Base-by-base conservation (phyloP, 2,329 filamentous ascomycete genomes). In the Pyrenophora tritici-repentis region DNA sequence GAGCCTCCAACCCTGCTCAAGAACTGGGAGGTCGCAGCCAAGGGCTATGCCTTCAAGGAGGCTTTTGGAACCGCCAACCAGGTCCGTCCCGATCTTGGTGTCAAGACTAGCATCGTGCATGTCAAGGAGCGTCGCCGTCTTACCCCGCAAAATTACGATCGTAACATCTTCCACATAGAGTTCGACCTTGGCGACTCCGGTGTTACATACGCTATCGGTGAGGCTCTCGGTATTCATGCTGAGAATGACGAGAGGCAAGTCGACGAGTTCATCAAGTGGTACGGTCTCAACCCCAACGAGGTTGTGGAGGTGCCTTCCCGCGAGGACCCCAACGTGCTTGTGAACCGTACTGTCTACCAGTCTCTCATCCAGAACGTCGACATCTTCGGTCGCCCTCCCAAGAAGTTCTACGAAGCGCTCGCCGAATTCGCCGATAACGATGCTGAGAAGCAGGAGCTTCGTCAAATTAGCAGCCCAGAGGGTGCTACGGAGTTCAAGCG, bases 131-230 rank as follows among this genome's bases (percentile, higher is more conserved):
- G 96, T 78, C 90, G 94, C 56, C 86, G 94, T 58, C 83, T 99
- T 47, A 99, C 94, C 0, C 94, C 94, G 3, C 67, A 76, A 18
- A 88, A 86, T 26, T 99, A 99, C 72, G 92, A 97, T 75, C 91
- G 94, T 65, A 97, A 99, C 82, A 97, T 99, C 76, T 99, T 99
- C 87, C 94, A 99, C 79, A 97, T 99, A 57, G 94, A 99, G 77
- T 99, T 99, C 68, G 94, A 97, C 70, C 85, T 99, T 18, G 93
- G 93, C 54, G 78, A 87, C 67, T 96, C 93, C 29, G 93, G 92
- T 33, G 85, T 99, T 59, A 96, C 85, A 35, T 99, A 99, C 78
- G 90, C 96, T 72, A 97, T 99, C 67, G 94, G 94, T 50, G 94
- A 99, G 78, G 94, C 94, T 39, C 86, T 99, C 14, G 94, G 94